Evolutionary conservation across 129 eudicot species (phyloP).

Genomic region (Smallanthus sonchifolius): DNA sequence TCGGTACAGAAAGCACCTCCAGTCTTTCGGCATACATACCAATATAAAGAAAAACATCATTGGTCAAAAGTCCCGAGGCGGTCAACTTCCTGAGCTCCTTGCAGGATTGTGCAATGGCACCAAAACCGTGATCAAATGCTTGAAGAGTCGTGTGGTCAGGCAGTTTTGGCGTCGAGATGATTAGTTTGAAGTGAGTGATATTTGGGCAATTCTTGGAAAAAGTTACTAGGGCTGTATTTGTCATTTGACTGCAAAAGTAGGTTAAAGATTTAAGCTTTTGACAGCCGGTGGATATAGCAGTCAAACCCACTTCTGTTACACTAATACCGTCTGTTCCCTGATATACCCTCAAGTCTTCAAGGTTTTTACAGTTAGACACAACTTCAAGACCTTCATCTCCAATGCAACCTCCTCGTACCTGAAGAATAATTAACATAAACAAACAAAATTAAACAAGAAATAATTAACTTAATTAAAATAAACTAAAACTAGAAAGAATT

Average conservation of each 20-base stretch:
- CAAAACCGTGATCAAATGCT: conserved; percentile 78
- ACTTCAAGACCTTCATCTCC: conserved; percentile 67
- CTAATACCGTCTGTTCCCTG: conserved; percentile 34
- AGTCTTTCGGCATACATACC: conserved; percentile 84
- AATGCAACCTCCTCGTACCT: conserved; percentile 69
- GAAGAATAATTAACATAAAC: not conserved
- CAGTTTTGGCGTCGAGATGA: conserved; percentile 43
- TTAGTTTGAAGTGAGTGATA: conserved; percentile 49
- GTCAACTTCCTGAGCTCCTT: conserved; percentile 61
- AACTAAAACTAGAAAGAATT: too few species aligned
- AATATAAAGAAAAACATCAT: conserved; percentile 65
- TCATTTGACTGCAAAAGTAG: conserved; percentile 74
- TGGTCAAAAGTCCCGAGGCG: conserved; percentile 71
- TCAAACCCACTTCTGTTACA: conserved; percentile 73
- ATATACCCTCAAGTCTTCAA: conserved; percentile 69
- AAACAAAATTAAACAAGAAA: too few species aligned
- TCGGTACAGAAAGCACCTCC: conserved; percentile 61
- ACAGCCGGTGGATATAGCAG: conserved; percentile 67
- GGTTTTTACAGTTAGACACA: conserved; percentile 63
- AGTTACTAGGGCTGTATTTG: conserved; percentile 64
- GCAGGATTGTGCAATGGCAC: conserved; percentile 72
- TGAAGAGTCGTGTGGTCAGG: conserved; percentile 67
- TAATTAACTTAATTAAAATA: too few species aligned
- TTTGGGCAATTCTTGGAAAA: conserved; percentile 74
- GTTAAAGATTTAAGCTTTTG: conserved; percentile 58